A percentile compares a stretch with the other conserved stretches of the same genome.
phyloP scores from a whole-genome alignment of 1,284 basidiomycete genomes.

The Heterobasidion irregulare region DNA sequence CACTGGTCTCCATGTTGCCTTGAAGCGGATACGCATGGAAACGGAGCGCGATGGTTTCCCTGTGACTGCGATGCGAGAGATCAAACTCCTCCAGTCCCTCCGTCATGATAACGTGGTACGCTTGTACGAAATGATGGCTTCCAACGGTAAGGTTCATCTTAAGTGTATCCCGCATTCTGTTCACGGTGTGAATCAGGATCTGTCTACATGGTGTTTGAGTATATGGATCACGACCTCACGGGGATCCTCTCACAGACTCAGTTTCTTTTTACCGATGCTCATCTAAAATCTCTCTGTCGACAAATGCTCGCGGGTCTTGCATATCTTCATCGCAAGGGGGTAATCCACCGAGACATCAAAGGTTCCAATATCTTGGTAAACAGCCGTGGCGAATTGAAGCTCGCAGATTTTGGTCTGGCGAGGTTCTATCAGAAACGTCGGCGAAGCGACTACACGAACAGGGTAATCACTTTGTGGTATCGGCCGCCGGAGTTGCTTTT shows the following conservation, averaged over 20 bases:
- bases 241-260: slow-evolving; percentile 90
- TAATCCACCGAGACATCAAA: slow-evolving; percentile 98
- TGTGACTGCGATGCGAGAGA: slow-evolving; percentile 97
- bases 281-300: slow-evolving; percentile 90
- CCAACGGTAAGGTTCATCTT: slow-evolving; percentile 61
- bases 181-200: slow-evolving; percentile 39
- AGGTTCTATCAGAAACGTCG: slow-evolving; percentile 91
- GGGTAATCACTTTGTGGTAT: slow-evolving; percentile 99
- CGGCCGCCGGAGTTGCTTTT: slow-evolving; percentile 93
- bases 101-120: slow-evolving; percentile 86
- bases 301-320: slow-evolving; percentile 93
- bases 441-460: slow-evolving; percentile 92
- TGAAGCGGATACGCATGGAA: slow-evolving; percentile 99
- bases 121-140: slow-evolving; percentile 97
- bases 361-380: slow-evolving; percentile 98
- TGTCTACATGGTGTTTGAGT: slow-evolving; percentile 99
- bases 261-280: slow-evolving; percentile 76
- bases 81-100: slow-evolving; percentile 92
- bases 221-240: slow-evolving; percentile 98
- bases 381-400: slow-evolving; percentile 87
- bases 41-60: slow-evolving; percentile 97
- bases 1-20: slow-evolving; percentile 73
- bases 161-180: background rate
- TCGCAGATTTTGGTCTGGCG: slow-evolving; percentile 98
- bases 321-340: slow-evolving; percentile 91